Evolutionary conservation across 2,329 filamentous ascomycete genomes (phyloP), one percentile per base, ranked within the genome.

Genomic region (Trichoderma sp.): DNA sequence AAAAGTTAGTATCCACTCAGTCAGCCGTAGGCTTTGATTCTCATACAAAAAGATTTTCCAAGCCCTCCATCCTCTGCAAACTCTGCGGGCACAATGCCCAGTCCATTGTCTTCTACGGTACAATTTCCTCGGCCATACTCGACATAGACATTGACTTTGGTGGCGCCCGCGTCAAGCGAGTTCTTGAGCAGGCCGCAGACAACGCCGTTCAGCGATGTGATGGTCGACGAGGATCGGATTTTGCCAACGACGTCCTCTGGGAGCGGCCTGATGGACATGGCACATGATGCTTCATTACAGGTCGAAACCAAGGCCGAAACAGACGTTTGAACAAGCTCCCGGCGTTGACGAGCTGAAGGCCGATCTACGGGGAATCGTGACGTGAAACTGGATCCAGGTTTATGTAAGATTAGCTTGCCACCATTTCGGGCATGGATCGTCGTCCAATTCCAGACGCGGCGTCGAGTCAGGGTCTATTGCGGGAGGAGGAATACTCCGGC

Each of bases 191-290:
- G 85, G 57, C 91, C 92, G 68, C 88, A 83, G 16, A 92, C 82
- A 5, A 92, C 93, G 31, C 82, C 86, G 73, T 90, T 91, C 37
- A 98, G 83, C 56, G 89, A 91, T 1, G 89, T 91, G 73, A 98
- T 91, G 68, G 87, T 84, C n/a, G 89, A 88, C 0, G 95, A 96
- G 0, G 95, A 97, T 77, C 91, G 92, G 81, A 99, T 91, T 77
- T 94, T 92, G 59, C 91, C 88, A 74, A 89, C 85, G 68, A 92
- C 92, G 73, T 92, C 85, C 47, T 86, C 81, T 14, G 93, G 91
- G 70, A 97, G 85, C 62, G 85, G 88, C 72, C 85, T 84, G 76
- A 96, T 95, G 71, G 84, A 86, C 86, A 89, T 89, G 79, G 71
- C 77, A 74, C 70, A 40, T 43, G 13, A 59, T 59, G 60, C 71